A percentile compares a stretch with the other conserved stretches of the same genome.
These are phyloP conservation scores for Amoebophrya sp. DNA, from an alignment of 169 alveolate genomes.

Conservation along the genomic window DNA sequence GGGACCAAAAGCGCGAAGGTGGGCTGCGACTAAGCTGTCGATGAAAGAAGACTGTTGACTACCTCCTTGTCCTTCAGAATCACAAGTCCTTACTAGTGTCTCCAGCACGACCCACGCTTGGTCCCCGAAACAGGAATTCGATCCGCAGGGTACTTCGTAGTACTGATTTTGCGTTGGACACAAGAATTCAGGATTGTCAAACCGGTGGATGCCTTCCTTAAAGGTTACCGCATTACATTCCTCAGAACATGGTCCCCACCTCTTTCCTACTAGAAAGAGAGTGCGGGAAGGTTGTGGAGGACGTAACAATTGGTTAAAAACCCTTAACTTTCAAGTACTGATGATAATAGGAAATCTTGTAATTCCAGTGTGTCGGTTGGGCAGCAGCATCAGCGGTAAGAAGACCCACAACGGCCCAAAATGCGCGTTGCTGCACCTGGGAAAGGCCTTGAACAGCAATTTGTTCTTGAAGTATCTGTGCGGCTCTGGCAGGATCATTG, in stretches of 20 bases:
- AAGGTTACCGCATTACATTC: too few relatives aligned
- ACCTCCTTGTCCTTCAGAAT: too few relatives aligned
- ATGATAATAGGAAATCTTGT: not conserved
- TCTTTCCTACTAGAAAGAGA: too few relatives aligned
- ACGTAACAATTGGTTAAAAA: too few relatives aligned
- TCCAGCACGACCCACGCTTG: not conserved
- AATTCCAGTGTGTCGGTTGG: not conserved
- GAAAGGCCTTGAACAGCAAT: not conserved
- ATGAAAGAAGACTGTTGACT: too few relatives aligned
- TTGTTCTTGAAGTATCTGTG: not conserved
- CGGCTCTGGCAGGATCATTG: not conserved
- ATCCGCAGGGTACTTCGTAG: not conserved
- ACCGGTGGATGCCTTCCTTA: not conserved
- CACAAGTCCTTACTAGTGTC: not conserved
- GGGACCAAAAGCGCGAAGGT: not conserved
- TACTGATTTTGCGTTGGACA: not conserved
- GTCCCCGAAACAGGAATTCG: not conserved
- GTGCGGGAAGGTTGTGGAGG: too few relatives aligned
- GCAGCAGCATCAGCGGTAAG: not conserved
- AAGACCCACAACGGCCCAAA: not conserved
- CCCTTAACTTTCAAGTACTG: not conserved
- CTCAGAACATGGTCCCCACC: too few relatives aligned
- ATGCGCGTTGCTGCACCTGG: not conserved
- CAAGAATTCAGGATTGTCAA: not conserved
- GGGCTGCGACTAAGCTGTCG: not conserved